Evolutionary conservation across 1,284 basidiomycete genomes (phyloP).

Genomic region (Tilletia setariae): DNA sequence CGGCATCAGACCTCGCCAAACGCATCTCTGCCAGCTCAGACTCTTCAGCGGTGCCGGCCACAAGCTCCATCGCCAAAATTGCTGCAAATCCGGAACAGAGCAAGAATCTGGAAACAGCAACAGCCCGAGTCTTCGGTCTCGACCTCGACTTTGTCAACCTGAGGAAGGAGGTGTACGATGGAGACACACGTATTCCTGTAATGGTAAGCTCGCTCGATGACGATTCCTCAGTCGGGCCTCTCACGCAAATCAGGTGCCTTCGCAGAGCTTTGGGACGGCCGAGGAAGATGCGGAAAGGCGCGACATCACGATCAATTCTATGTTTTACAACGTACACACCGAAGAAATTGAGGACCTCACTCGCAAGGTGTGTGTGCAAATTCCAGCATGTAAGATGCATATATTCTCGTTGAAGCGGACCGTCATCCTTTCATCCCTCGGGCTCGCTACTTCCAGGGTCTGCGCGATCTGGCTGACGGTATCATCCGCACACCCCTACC

Average conservation of each 20-base stretch:
- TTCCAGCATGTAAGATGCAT: background rate
- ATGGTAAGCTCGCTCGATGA: conserved; percentile 58
- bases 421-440: background rate
- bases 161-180: conserved; percentile 81
- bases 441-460: conserved; percentile 61
- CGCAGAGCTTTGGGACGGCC: conserved; percentile 84
- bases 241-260: background rate
- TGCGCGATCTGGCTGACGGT: conserved; percentile 74
- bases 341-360: conserved; percentile 86
- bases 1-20: conserved; percentile 46
- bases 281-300: conserved; percentile 83
- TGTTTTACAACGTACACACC: conserved; percentile 95
- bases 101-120: conserved; percentile 95
- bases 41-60: background rate
- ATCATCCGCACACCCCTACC: conserved; percentile 85
- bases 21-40: background rate
- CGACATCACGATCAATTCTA: conserved; percentile 91
- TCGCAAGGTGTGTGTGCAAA: conserved; percentile 57
- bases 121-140: conserved; percentile 75
- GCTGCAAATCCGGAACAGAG: conserved; percentile 94
- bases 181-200: conserved; percentile 81
- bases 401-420: background rate
- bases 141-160: conserved; percentile 95
- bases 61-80: conserved; percentile 66
- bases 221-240: too few species aligned